phyloP scores from a whole-genome alignment of 805 yeast species.

The Lachancea nothofagi region DNA sequence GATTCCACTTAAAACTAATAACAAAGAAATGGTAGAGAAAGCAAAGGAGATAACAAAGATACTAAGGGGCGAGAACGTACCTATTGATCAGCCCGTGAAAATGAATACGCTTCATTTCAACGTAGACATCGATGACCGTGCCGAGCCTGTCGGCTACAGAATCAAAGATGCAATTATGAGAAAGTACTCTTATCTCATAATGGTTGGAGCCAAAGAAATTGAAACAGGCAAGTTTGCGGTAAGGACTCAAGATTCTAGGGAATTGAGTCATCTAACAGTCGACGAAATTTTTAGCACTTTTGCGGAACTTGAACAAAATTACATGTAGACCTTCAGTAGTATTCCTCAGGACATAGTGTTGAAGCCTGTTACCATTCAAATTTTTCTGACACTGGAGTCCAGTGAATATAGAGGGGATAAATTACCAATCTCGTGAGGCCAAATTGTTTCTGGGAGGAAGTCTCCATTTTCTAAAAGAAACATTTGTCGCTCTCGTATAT shows the following conservation, averaged over 20 bases:
- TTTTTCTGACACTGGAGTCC: slow-evolving; percentile 15
- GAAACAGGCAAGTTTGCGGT: slow-evolving; percentile 55
- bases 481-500: slow-evolving; percentile 36
- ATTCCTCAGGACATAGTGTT: neutral
- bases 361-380: slow-evolving; percentile 5
- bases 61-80: slow-evolving; percentile 44
- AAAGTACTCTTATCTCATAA: slow-evolving; percentile 74
- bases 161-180: slow-evolving; percentile 70
- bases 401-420: slow-evolving; percentile 25
- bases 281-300: slow-evolving; percentile 53
- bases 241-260: slow-evolving; percentile 50
- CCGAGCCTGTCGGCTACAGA: slow-evolving; percentile 73
- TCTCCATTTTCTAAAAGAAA: slow-evolving; percentile 48
- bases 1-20: slow-evolving; percentile 69
- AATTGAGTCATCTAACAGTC: slow-evolving; percentile 38
- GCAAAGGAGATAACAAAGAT: slow-evolving; percentile 44
- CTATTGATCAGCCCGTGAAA: slow-evolving; percentile 40
- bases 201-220: slow-evolving; percentile 84
- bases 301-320: slow-evolving; percentile 45
- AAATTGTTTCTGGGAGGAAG: slow-evolving; percentile 51
- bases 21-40: slow-evolving; percentile 37
- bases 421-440: slow-evolving; percentile 40
- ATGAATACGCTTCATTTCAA: slow-evolving; percentile 56
- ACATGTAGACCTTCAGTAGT: slow-evolving; percentile 31
- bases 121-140: slow-evolving; percentile 70